Evolutionary conservation across 352 stramenopile species (phyloP), one percentile per base, ranked within the genome.

Genomic region (Aphanomyces stellatus): DNA sequence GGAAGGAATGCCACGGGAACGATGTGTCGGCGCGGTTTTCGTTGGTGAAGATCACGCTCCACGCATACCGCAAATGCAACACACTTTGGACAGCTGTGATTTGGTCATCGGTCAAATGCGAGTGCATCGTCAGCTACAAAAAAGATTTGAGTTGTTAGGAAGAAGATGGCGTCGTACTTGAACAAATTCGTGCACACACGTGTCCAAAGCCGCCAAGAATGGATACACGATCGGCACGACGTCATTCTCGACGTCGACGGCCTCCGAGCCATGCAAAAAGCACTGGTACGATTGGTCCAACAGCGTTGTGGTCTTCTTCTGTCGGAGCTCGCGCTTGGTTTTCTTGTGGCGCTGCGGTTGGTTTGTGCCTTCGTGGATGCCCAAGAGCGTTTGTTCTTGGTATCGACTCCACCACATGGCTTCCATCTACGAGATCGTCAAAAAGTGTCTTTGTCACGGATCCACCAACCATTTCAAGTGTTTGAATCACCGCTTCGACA

Each of bases 261-360:
- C 76, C 37, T 95, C 86, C 2, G 78, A 74, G 49, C 90, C 81
- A 69, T 91, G 82, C 62, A 79, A 71, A 63, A 91, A 82, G 30
- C 92, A 80, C 8, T 84, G 82, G 63, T 93, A 95, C 43, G 86
- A 95, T 61, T 92, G 84, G 56, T 95, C 83, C 27, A 95, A 71
- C 7, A 93, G 72, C 22, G 82, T 92, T 8, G 41, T 5, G 41
- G 10, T 17, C 37, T 30, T 34, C 55, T 49, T 51, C 22, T 42
- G 34, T 24, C 57, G 33, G 22, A 56, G 19, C 31, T 41, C 41
- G 13, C 60, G 43, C 37, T 67, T 67, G 31, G 60, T 57, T 30
- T 67, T 67, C 42, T 67, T 67, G 43, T 22, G 24, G n/a, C 11
- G 30, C 22, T 15, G 22, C 34, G 28, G 10, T 25, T 5, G 22